These are phyloP conservation scores for Xylaria telfairii DNA, from an alignment of 495 filamentous ascomycete genomes.

Conservation along the genomic window DNA sequence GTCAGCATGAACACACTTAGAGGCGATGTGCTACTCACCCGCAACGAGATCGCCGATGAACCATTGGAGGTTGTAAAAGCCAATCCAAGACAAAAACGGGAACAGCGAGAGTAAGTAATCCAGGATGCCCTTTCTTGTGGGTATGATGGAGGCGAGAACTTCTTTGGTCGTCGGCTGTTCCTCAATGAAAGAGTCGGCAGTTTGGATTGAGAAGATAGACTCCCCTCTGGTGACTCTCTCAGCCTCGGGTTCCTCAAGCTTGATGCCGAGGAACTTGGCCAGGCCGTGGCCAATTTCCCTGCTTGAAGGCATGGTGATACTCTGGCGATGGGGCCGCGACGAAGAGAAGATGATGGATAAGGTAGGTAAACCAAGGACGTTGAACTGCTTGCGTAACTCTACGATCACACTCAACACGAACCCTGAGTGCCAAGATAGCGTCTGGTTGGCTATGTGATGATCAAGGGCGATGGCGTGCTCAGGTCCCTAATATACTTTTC, in stretches of 20 bases:
- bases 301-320: slow-evolving; percentile 32
- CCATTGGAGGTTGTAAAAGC: slow-evolving; percentile 88
- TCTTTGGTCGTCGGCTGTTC: slow-evolving; percentile 76
- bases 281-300: slow-evolving; percentile 67
- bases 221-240: slow-evolving; percentile 71
- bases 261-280: slow-evolving; percentile 86
- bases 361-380: slow-evolving; percentile 5
- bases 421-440: slow-evolving; percentile 20
- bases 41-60: slow-evolving; percentile 86
- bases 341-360: background rate
- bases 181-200: slow-evolving; percentile 83
- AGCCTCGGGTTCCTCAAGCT: slow-evolving; percentile 68
- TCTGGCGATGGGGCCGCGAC: background rate
- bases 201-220: slow-evolving; percentile 77
- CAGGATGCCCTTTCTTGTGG: slow-evolving; percentile 57
- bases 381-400: slow-evolving; percentile 12
- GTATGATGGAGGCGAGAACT: slow-evolving; percentile 69
- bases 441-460: slow-evolving; percentile 12
- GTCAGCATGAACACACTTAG: slow-evolving; percentile 26
- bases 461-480: slow-evolving; percentile 16
- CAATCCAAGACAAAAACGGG: slow-evolving; percentile 88
- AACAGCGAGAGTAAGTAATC: slow-evolving; percentile 75
- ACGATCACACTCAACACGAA: slow-evolving; percentile 8
- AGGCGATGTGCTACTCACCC: slow-evolving; percentile 58
- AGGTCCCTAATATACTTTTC: slow-evolving; percentile 4